Evolutionary conservation across 2,329 filamentous ascomycete genomes (phyloP).

Genomic region (Diaporthe longicolla): DNA sequence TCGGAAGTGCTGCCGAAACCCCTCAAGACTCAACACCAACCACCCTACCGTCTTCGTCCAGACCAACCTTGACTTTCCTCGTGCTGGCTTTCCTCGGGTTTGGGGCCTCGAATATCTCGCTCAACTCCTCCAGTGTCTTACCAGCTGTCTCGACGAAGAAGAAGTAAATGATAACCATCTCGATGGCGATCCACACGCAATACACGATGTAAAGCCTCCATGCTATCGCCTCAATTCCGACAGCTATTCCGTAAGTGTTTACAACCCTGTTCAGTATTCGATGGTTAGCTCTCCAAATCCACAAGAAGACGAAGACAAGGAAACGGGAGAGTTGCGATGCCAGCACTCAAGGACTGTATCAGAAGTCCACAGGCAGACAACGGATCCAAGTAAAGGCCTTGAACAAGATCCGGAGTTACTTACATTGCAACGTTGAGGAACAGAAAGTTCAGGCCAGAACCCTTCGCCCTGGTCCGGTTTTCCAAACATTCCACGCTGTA

Average conservation of each 20-base stretch:
- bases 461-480: constrained; percentile 56
- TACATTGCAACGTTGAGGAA: constrained; percentile 57
- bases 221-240: constrained; percentile 61
- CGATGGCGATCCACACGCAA: constrained; percentile 57
- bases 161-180: constrained; percentile 59
- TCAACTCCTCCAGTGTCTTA: constrained; percentile 44
- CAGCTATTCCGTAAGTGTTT: constrained; percentile 59
- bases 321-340: background rate
- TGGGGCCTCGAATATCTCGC: constrained; percentile 37
- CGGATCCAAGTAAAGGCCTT: background rate
- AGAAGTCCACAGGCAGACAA: background rate
- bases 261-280: constrained; percentile 49
- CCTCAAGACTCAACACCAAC: constrained; percentile 36
- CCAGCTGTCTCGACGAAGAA: constrained; percentile 64
- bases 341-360: background rate
- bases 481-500: constrained; percentile 59
- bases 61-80: constrained; percentile 38
- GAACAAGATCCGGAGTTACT: background rate
- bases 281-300: background rate
- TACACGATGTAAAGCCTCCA: constrained; percentile 68
- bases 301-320: background rate
- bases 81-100: constrained; percentile 40
- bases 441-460: constrained; percentile 59
- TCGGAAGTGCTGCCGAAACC: background rate
- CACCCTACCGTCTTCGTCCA: constrained; percentile 40